Conservation (phyloP, 192 early-diverging fungal genomes). For the Coemansia sp. region DNA sequence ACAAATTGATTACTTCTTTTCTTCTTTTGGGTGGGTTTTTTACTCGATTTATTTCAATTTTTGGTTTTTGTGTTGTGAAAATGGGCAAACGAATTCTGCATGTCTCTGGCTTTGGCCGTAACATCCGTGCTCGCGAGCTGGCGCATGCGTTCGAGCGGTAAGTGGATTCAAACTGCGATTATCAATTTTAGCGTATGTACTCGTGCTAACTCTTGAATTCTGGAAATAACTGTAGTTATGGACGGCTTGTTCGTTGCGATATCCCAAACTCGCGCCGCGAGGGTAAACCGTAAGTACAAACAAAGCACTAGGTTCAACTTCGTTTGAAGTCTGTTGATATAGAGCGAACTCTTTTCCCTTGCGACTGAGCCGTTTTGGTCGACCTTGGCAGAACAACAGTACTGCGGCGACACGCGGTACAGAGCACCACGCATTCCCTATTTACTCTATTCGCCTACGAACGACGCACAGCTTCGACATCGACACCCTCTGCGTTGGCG, state of each 20-base stretch:
- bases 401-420: background rate
- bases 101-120: conserved; percentile 76
- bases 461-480: background rate
- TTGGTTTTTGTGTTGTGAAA: conserved; percentile 4
- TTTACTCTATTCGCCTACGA: background rate
- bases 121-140: conserved; percentile 85
- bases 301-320: background rate
- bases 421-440: background rate
- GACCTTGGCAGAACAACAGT: background rate
- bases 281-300: conserved; percentile 67
- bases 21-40: background rate
- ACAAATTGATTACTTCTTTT: too few relatives aligned
- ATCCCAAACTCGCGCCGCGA: conserved; percentile 73
- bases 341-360: background rate
- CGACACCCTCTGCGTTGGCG: background rate
- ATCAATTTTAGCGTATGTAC: conserved; percentile 1
- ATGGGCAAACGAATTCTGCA: conserved; percentile 69
- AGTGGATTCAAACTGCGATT: background rate
- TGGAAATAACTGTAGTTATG: conserved; percentile 60
- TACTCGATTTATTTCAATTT: background rate
- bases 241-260: conserved; percentile 81
- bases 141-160: conserved; percentile 96
- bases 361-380: background rate
- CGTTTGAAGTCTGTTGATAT: background rate
- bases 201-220: background rate